Evolutionary conservation across 768 basidiomycete genomes (phyloP), one percentile per base, ranked within the genome.

Genomic region (Leccinum obscurum): DNA sequence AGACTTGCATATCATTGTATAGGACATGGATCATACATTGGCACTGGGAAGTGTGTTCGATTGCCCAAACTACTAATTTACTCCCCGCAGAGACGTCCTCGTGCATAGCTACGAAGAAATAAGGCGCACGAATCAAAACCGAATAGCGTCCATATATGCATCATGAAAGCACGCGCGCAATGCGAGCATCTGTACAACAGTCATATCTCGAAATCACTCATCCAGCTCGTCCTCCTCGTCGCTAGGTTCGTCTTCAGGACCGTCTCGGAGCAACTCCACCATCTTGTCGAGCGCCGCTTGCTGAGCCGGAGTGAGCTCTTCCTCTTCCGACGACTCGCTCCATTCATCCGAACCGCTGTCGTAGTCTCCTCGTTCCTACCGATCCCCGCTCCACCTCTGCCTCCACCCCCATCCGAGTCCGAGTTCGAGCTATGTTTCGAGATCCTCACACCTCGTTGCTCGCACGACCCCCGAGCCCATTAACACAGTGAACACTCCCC

Each of bases 231-330:
- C 84, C 49, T 81, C 81, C 52, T 72, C 72, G 32, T 69, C 69
- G 52, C 69, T 68, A 9, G 58, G 66, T 3, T 70, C 71, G 6
- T 77, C 80, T 22, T 79, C 64, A 57, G 87, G 64, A 57, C 85
- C 85, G 1, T 76, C 78, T 6, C 26, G 6, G 6, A 89, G 78
- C 76, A 89, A 84, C 10, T 81, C 84, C 11, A 86, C 83, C 4
- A 82, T 87, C 76, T 83, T 81, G n/a, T 88, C 79, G 50, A 90
- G 76, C 2, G 83, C 83, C 3, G 85, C 84, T 54, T 80, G 89
- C 49, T 78, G 77, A 22, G 77, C 77, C 4, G 80, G 81, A 48
- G 83, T 78, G 20, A 90, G 74, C 51, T 81, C 81, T 28, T 76
- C 78, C 4, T 76, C 79, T 14, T 78, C 80, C 1, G 75, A 76